Conservation (phyloP, 768 basidiomycete species). For the Boletus rex-veris region DNA sequence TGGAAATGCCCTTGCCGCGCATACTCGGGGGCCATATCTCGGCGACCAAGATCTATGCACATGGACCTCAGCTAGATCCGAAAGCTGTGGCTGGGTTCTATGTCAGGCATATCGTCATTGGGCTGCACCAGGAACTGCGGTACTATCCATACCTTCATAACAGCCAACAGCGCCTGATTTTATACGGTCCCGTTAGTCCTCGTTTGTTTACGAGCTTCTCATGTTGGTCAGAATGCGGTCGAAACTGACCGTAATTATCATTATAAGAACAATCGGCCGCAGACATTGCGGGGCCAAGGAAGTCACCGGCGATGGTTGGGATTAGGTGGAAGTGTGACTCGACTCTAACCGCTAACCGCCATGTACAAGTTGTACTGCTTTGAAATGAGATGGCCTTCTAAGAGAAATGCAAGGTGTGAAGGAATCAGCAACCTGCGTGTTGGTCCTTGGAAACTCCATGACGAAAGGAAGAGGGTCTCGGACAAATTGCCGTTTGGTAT, state of each 20-base stretch:
- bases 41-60: too few species aligned
- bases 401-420: neutral
- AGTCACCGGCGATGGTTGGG: neutral
- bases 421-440: too few species aligned
- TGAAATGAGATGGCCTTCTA: neutral
- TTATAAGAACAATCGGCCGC: too few species aligned
- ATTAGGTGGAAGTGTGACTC: neutral
- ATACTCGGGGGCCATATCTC: too few species aligned
- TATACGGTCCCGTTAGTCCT: too few species aligned
- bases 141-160: slow-evolving; percentile 34
- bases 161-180: neutral
- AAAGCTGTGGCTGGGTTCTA: too few species aligned
- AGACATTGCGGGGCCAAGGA: neutral
- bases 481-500: too few species aligned
- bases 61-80: too few species aligned
- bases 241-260: neutral
- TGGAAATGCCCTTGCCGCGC: too few species aligned
- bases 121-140: slow-evolving; percentile 27
- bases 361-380: neutral
- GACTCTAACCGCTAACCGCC: too few species aligned
- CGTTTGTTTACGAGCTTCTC: neutral
- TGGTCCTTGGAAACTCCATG: too few species aligned
- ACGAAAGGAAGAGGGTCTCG: too few species aligned
- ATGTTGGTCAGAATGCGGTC: neutral
- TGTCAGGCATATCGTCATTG: slow-evolving; percentile 48